Conservation (phyloP, 2,329 filamentous ascomycete species). For the Colletotrichum australisinense region DNA sequence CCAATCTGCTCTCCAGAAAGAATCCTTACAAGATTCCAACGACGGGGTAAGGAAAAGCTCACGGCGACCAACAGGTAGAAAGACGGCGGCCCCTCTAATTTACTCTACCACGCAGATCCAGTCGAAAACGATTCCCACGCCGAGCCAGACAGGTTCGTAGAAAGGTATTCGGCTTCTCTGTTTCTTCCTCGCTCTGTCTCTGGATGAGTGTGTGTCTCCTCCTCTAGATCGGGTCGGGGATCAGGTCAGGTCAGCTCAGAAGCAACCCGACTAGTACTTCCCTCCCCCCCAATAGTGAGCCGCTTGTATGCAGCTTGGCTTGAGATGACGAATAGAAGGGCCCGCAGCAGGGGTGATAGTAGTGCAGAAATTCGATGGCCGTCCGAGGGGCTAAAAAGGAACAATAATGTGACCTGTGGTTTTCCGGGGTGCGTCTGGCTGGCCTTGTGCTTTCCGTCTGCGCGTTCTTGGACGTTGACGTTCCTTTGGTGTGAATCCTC, state of each 20-base stretch:
- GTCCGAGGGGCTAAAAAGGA: constrained; percentile 15
- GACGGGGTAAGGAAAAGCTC: background rate
- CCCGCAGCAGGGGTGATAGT: background rate
- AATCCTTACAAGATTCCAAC: background rate
- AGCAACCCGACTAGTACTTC: background rate
- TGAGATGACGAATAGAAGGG: constrained; percentile 8
- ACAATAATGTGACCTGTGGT: constrained; percentile 21
- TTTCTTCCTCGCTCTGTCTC: background rate
- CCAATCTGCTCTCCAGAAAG: background rate
- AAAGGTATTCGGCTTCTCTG: background rate
- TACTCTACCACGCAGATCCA: too few relatives aligned
- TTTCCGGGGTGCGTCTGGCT: constrained; percentile 34
- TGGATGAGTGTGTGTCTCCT: background rate
- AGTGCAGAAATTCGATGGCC: constrained; percentile 29
- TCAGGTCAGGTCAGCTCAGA: background rate
- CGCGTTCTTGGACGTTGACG: background rate
- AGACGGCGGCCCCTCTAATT: background rate
- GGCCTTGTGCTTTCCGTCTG: constrained; percentile 9
- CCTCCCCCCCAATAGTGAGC: background rate
- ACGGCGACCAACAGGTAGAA: constrained; percentile 5
- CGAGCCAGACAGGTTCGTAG: background rate
- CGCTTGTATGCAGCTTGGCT: constrained; percentile 4
- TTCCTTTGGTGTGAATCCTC: background rate
- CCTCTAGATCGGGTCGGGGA: background rate
- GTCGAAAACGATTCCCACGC: too few relatives aligned